Base-by-base conservation (phyloP, 176 grass and related monocot species). In the Ensete glaucum region DNA sequence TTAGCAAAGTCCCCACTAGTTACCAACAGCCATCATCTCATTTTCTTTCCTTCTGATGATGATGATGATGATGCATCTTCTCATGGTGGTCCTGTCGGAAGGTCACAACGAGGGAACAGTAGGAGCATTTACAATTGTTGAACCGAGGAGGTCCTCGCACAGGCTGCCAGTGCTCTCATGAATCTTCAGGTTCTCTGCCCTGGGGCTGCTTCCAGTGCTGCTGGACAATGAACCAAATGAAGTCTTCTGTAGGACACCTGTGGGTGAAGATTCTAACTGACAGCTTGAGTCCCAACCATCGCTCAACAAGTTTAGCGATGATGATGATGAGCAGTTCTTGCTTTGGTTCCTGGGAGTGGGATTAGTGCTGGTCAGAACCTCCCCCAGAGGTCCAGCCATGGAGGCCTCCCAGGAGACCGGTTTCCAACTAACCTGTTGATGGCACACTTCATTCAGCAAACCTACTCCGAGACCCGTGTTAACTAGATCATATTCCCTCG, bases 201-300 rank as follows among this genome's bases (percentile, higher is more conserved):
- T 84, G 43, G 95, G 95, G 77, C 95, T 99, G 74, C 95, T 99
- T 17, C 95, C 88, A 0, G 95, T 89, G 82, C 95, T 94, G 34
- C 88, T 89, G 22, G 90, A 89, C 21, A 99, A 75, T 9, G 95
- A 94, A 14, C 88, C 84, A 7, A 94, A 94, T 70, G 88, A 51
- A 3, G 86, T 87, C 84, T 81, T 99, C 88, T 91, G 95, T 23
- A 99, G 80, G 73, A 99, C 91, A 49, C 88, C 76, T 1, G 76
- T 79, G 2, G 76, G 82, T 4, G 82, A 84, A 13, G 54, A 78
- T 19, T 73, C 22, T 12, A 84, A 59, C 71, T 23, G 63, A 22
- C 52, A 14, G 16, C 29, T 69, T 0, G 27, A 68, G 5, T 64
- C 54, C 29, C 77, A 68, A 22, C 70, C 53, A 55, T 84, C 71